These are phyloP conservation scores for Myxozyma vanderwaltii DNA, from an alignment of 805 yeast species.

Conservation along the genomic window DNA sequence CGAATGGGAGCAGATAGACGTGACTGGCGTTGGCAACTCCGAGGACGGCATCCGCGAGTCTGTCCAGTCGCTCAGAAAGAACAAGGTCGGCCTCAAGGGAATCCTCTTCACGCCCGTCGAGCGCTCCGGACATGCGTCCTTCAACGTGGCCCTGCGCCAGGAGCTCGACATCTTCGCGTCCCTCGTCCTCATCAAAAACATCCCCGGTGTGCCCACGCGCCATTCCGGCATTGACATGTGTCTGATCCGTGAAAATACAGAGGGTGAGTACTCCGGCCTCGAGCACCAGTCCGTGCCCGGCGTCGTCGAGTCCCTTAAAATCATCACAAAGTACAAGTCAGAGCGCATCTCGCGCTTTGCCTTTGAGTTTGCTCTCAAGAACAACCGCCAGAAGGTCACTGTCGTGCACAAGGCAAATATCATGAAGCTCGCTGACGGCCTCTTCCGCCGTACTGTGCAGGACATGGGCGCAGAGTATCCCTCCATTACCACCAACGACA, in stretches of 20 bases:
- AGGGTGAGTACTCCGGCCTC: slow-evolving; percentile 98
- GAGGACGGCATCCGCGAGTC: slow-evolving; percentile 45
- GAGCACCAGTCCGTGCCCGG: slow-evolving; percentile 98
- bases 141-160: slow-evolving; percentile 94
- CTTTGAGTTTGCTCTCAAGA: slow-evolving; percentile 89
- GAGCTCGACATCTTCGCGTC: slow-evolving; percentile 95
- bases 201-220: slow-evolving; percentile 92
- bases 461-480: slow-evolving; percentile 84
- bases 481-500: slow-evolving; percentile 77
- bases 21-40: slow-evolving; percentile 64
- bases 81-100: slow-evolving; percentile 96
- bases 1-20: slow-evolving; percentile 76
- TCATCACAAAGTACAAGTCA: slow-evolving; percentile 89
- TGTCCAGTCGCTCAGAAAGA: slow-evolving; percentile 87
- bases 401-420: slow-evolving; percentile 99
- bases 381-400: slow-evolving; percentile 88
- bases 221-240: slow-evolving; percentile 88
- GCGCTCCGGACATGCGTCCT: slow-evolving; percentile 75
- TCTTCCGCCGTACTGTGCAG: slow-evolving; percentile 91
- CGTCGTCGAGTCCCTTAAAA: slow-evolving; percentile 90
- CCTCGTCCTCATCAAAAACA: slow-evolving; percentile 86
- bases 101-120: slow-evolving; percentile 88
- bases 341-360: slow-evolving; percentile 98
- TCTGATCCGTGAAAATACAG: slow-evolving; percentile 97
- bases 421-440: slow-evolving; percentile 98